phyloP scores from a whole-genome alignment of 331 rosid genomes.

The Pyracantha coccinea region DNA sequence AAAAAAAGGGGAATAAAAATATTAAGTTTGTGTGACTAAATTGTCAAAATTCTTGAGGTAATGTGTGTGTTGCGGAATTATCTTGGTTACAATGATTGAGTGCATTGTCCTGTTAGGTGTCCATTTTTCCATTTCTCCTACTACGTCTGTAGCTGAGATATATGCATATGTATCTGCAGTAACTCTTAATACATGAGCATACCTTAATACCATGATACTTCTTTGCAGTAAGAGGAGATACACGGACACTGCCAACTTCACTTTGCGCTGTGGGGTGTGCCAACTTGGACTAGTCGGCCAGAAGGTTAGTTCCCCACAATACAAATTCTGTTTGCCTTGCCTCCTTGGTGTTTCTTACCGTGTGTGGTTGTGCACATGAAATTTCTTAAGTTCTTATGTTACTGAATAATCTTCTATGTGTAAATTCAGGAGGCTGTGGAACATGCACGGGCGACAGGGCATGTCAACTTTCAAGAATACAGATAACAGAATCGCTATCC shows the following conservation, averaged over 20 bases:
- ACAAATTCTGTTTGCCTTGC: neutral
- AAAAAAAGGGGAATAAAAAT: neutral
- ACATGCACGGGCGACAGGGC: constrained; percentile 89
- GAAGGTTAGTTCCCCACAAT: constrained; percentile 43
- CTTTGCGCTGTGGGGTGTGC: constrained; percentile 90
- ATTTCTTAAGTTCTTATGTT: neutral
- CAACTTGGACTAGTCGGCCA: constrained; percentile 88
- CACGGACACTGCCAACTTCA: constrained; percentile 87
- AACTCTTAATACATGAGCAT: neutral
- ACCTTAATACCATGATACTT: neutral
- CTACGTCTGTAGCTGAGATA: neutral
- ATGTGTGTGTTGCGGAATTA: neutral
- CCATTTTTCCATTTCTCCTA: neutral
- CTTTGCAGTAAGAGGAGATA: constrained; percentile 65
- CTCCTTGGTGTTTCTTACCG: neutral
- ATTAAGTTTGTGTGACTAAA: neutral
- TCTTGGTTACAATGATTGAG: neutral
- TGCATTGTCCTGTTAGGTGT: neutral
- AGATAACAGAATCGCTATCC: constrained; percentile 33
- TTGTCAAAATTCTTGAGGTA: neutral
- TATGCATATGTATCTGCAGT: neutral
- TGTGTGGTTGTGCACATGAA: neutral
- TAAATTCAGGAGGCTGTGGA: constrained; percentile 74
- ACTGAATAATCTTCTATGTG: constrained; percentile 1
- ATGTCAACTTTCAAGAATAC: constrained; percentile 90